Percentiles rank a stretch among this genome's conserved stretches.
phyloP scores from a whole-genome alignment of 2,329 filamentous ascomycete genomes.

The Phyllosticta ampelicida region DNA sequence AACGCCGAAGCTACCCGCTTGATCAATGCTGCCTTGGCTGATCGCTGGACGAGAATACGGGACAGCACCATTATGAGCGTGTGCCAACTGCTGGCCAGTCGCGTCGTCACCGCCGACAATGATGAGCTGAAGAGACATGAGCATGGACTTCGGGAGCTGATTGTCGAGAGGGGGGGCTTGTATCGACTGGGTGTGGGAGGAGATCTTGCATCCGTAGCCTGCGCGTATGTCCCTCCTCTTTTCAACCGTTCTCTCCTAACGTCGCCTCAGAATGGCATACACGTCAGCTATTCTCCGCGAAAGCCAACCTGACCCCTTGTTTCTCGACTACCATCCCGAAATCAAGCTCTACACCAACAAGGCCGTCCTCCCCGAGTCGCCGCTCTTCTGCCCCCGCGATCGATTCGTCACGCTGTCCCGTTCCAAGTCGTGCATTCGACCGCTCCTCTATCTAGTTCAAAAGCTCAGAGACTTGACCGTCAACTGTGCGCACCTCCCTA shows the following conservation, averaged over 20 bases:
- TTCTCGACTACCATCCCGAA: constrained; percentile 15
- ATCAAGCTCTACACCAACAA: not conserved
- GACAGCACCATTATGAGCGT: constrained; percentile 27
- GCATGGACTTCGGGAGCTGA: constrained; percentile 21
- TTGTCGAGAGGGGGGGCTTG: constrained; percentile 25
- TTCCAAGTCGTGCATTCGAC: constrained; percentile 13
- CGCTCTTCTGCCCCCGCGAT: constrained; percentile 22
- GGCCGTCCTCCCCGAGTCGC: constrained; percentile 22
- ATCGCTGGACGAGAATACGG: constrained; percentile 16
- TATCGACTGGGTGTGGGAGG: constrained; percentile 21
- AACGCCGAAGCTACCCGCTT: constrained; percentile 26
- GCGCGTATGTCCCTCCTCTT: constrained; percentile 1
- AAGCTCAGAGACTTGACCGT: constrained; percentile 23
- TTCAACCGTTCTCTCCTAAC: not conserved
- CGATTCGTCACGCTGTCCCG: constrained; percentile 20
- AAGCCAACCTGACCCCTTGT: constrained; percentile 17
- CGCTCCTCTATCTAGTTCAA: constrained; percentile 18
- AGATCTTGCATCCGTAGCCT: constrained; percentile 20
- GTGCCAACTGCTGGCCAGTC: constrained; percentile 25
- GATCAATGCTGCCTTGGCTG: constrained; percentile 18
- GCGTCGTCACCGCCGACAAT: constrained; percentile 22
- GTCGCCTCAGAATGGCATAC: constrained; percentile 14
- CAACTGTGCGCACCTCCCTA: constrained; percentile 15
- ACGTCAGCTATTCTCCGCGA: constrained; percentile 25
- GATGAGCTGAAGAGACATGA: constrained; percentile 19